Evolutionary conservation across 2,329 filamentous ascomycete species (phyloP).

Genomic region (Colletotrichum sp.): DNA sequence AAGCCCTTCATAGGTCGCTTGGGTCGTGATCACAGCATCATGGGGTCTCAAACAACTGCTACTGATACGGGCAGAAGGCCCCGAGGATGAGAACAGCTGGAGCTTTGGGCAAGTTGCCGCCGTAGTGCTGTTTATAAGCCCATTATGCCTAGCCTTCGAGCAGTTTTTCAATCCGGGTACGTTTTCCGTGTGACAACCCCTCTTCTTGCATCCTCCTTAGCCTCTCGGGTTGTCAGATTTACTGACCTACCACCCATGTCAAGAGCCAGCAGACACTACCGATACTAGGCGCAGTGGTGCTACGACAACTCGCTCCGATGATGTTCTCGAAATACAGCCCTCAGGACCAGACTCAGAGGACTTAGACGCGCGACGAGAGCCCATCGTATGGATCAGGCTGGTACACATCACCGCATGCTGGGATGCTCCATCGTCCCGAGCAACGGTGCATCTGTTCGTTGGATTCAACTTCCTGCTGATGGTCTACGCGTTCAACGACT

Average conservation of each 20-base stretch:
- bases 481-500: not conserved
- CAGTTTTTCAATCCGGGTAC: not conserved
- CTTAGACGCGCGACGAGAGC: not conserved
- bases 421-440: not conserved
- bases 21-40: not conserved
- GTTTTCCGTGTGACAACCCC: not conserved
- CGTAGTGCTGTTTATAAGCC: not conserved
- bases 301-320: fast-evolving
- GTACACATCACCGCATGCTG: not conserved
- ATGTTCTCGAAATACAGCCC: fast-evolving
- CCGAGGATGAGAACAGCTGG: not conserved
- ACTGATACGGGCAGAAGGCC: not conserved
- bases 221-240: not conserved
- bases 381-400: not conserved
- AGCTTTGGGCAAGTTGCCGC: not conserved
- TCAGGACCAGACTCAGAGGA: not conserved
- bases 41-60: not conserved
- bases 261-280: not conserved
- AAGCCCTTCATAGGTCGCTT: not conserved
- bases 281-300: not conserved
- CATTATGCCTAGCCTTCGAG: fast-evolving
- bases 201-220: not conserved
- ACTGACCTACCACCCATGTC: not conserved
- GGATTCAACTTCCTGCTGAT: not conserved
- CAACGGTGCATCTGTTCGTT: not conserved